Conservation (phyloP, 805 yeast species). For the Zygoascus biomembranicola region DNA sequence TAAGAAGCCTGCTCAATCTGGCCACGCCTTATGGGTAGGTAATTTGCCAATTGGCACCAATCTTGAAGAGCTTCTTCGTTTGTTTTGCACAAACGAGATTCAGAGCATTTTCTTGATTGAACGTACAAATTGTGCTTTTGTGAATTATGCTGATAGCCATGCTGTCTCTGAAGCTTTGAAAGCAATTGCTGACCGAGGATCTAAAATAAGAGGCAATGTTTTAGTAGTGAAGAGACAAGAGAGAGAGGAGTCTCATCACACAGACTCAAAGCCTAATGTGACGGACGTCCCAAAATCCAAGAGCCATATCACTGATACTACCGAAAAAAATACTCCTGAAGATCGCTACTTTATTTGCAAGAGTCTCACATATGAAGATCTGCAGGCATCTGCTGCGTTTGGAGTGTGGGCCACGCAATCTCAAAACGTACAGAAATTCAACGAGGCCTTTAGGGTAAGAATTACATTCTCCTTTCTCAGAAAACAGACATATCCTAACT, state of each 20-base stretch:
- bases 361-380: conserved; percentile 32
- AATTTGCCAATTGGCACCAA: conserved; percentile 31
- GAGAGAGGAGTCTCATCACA: background rate
- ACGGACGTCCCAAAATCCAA: background rate
- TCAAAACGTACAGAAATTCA: conserved; percentile 31
- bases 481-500: background rate
- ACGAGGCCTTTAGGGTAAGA: conserved; percentile 26
- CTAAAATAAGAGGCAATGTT: conserved; percentile 26
- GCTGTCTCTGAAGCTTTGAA: conserved; percentile 27
- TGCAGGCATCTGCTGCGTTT: conserved; percentile 27
- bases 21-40: conserved; percentile 41
- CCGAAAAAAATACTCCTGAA: conserved; percentile 1
- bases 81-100: conserved; percentile 31
- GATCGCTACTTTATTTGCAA: conserved; percentile 33
- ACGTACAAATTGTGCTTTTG: conserved; percentile 36
- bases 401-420: conserved; percentile 35
- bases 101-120: conserved; percentile 33
- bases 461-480: background rate
- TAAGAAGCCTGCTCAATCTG: conserved; percentile 32
- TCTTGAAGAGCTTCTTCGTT: conserved; percentile 27
- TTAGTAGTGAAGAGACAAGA: conserved; percentile 24
- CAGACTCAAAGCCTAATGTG: background rate
- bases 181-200: conserved; percentile 23
- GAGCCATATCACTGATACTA: background rate
- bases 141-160: conserved; percentile 27